Conservation (phyloP, 1,284 basidiomycete species). For the Ceratobasidium sp. region DNA sequence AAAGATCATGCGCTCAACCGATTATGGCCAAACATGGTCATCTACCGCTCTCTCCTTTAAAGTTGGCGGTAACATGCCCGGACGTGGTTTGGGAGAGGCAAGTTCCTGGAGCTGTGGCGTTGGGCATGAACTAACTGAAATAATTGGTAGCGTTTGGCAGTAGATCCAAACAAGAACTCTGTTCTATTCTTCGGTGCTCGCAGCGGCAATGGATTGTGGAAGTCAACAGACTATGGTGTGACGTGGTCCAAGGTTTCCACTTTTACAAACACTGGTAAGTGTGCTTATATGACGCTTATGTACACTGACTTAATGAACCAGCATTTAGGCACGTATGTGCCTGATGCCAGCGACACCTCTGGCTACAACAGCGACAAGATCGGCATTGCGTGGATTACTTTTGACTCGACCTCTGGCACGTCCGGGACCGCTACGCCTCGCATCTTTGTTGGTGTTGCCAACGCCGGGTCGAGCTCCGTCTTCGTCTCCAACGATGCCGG, state of each 20-base stretch:
- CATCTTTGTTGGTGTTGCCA: constrained; percentile 74
- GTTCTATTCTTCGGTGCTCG: constrained; percentile 71
- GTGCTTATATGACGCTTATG: constrained; percentile 43
- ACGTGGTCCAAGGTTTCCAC: constrained; percentile 46
- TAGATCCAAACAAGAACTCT: constrained; percentile 71
- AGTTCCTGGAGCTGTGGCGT: not conserved
- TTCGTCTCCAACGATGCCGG: constrained; percentile 69
- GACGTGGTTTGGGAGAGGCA: constrained; percentile 63
- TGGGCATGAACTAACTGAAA: not conserved
- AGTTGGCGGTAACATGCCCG: constrained; percentile 70
- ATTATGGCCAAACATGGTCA: constrained; percentile 67
- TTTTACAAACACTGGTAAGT: constrained; percentile 63
- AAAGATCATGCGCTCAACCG: constrained; percentile 68
- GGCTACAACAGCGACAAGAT: constrained; percentile 68
- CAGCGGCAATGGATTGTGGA: constrained; percentile 71
- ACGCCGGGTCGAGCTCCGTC: constrained; percentile 63
- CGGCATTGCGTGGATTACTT: constrained; percentile 72
- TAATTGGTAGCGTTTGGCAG: constrained; percentile 63
- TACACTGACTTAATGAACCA: not conserved
- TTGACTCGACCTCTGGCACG: constrained; percentile 63
- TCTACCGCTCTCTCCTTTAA: constrained; percentile 68
- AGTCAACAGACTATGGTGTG: constrained; percentile 56
- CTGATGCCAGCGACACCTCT: constrained; percentile 65
- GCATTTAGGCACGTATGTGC: constrained; percentile 63
- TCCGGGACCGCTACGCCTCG: constrained; percentile 66